A percentile compares a stretch with the other conserved stretches of the same genome.
Evolutionary conservation across 2,329 filamentous ascomycete genomes (phyloP).

Genomic region (Atkinsonella hypoxylon): DNA sequence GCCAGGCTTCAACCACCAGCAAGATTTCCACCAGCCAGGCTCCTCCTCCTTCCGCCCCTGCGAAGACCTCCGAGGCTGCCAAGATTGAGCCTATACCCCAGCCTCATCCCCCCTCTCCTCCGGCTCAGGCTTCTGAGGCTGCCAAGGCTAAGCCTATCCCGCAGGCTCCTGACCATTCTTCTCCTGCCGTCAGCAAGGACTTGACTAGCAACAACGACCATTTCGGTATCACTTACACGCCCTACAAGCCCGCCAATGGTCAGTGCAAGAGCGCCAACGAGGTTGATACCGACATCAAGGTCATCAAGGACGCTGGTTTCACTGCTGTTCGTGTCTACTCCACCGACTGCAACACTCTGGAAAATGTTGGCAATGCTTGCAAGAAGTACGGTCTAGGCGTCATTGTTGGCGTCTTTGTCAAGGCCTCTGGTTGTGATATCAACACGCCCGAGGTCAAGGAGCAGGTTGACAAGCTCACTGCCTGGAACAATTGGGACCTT

Average conservation of each 20-base stretch:
- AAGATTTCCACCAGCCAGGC: constrained; percentile 11
- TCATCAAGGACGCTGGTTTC: constrained; percentile 57
- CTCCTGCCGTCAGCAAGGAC: constrained; percentile 9
- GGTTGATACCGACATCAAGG: constrained; percentile 47
- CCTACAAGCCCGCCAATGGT: constrained; percentile 46
- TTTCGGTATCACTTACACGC: constrained; percentile 72
- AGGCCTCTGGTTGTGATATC: constrained; percentile 48
- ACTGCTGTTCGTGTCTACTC: constrained; percentile 71
- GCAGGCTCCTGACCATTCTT: constrained; percentile 5
- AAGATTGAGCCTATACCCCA: background rate
- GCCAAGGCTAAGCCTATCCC: constrained; percentile 11
- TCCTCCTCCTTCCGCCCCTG: constrained; percentile 1
- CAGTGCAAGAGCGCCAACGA: constrained; percentile 52
- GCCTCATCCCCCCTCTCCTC: background rate
- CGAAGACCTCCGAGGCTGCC: constrained; percentile 8
- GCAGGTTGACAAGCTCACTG: constrained; percentile 62
- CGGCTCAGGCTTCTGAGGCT: background rate
- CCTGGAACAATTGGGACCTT: constrained; percentile 62
- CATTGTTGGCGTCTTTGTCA: constrained; percentile 82
- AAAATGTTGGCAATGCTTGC: constrained; percentile 61
- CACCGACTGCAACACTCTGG: constrained; percentile 76
- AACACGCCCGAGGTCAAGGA: constrained; percentile 47
- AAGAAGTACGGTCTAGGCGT: constrained; percentile 57
- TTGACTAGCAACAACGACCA: constrained; percentile 37
- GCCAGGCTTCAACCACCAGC: too few relatives aligned